Conservation (phyloP, 352 stramenopile species). For the Globisporangium yorkense region DNA sequence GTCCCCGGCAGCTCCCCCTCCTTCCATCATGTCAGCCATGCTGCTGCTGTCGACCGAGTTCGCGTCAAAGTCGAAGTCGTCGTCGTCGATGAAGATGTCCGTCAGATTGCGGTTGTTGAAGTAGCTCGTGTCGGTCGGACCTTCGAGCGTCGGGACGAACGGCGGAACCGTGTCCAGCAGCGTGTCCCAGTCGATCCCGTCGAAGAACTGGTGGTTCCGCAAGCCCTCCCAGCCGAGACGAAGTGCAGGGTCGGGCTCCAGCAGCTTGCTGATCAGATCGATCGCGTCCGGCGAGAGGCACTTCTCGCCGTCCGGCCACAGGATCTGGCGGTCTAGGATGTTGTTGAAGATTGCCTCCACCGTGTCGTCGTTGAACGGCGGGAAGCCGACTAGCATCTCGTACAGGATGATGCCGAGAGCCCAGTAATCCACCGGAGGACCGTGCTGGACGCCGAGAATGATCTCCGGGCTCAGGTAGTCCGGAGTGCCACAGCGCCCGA, state of each 20-base stretch:
- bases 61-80: constrained; percentile 56
- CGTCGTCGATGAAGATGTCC: constrained; percentile 81
- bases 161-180: constrained; percentile 70
- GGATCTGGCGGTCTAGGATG: constrained; percentile 77
- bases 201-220: constrained; percentile 62
- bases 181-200: constrained; percentile 77
- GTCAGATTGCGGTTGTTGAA: constrained; percentile 88
- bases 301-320: constrained; percentile 87
- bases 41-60: constrained; percentile 31
- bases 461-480: constrained; percentile 90
- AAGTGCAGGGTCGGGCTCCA: constrained; percentile 60
- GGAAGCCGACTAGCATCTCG: constrained; percentile 86
- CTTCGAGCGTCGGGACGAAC: constrained; percentile 84
- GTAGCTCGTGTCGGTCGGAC: constrained; percentile 85
- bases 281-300: constrained; percentile 75
- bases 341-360: constrained; percentile 86
- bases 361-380: constrained; percentile 87
- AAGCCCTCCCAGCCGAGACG: constrained; percentile 71
- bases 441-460: constrained; percentile 62
- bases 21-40: constrained; percentile 1
- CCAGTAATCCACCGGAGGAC: constrained; percentile 85
- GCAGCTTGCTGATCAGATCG: constrained; percentile 75
- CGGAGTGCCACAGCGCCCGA: constrained; percentile 77
- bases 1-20: not conserved
- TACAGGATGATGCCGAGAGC: constrained; percentile 89